Evolutionary conservation across 768 basidiomycete genomes (phyloP).

Genomic region (Auriscalpium microsporum): DNA sequence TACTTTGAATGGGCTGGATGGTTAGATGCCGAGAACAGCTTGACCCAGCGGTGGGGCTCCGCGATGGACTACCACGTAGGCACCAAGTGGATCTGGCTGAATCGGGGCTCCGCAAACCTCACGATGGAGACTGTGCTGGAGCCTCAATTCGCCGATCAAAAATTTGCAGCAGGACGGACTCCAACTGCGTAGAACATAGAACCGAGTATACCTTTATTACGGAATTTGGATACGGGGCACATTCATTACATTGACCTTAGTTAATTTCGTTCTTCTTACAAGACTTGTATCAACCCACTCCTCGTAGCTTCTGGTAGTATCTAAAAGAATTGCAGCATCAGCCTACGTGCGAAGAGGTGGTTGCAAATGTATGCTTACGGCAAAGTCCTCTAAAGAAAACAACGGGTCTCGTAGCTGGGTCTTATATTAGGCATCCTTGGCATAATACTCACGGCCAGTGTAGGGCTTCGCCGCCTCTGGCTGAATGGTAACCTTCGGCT

Average conservation of each 20-base stretch:
- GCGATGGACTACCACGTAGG: slow-evolving; percentile 38
- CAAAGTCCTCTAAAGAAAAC: too few species aligned
- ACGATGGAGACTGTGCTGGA: slow-evolving; percentile 27
- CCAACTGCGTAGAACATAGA: not conserved
- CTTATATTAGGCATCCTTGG: slow-evolving; percentile 4
- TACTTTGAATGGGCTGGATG: slow-evolving; percentile 41
- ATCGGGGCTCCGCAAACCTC: slow-evolving; percentile 20
- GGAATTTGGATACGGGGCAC: too few species aligned
- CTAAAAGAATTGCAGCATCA: not conserved
- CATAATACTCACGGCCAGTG: slow-evolving; percentile 18
- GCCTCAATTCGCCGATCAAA: slow-evolving; percentile 35
- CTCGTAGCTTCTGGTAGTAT: not conserved
- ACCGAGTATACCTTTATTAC: too few species aligned
- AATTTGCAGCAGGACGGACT: slow-evolving; percentile 12
- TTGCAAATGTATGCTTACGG: not conserved
- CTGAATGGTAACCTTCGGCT: slow-evolving; percentile 24
- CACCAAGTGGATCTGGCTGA: slow-evolving; percentile 46
- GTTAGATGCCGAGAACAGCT: slow-evolving; percentile 31
- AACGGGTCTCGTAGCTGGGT: too few species aligned
- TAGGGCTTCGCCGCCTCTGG: slow-evolving; percentile 6
- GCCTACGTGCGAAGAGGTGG: not conserved
- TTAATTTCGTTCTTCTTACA: too few species aligned
- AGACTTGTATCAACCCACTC: too few species aligned
- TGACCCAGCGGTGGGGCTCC: slow-evolving; percentile 35
- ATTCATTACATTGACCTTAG: too few species aligned